Conservation (phyloP, 768 basidiomycete genomes). For the Roridomyces roridus region DNA sequence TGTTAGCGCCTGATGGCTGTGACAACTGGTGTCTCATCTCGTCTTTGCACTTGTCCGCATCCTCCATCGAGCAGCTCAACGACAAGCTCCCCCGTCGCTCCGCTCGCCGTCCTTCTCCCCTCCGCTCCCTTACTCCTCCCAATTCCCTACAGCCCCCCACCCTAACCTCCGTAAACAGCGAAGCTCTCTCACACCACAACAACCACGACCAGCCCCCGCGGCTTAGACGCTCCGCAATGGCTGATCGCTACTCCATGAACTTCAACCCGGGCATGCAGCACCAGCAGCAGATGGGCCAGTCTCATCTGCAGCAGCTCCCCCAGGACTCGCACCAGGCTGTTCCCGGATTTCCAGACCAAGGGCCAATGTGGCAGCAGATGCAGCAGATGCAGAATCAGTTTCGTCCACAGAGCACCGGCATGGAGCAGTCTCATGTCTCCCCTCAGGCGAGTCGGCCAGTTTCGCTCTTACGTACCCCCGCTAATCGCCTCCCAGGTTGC, state of each 20-base stretch:
- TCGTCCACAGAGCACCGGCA: slow-evolving; percentile 48
- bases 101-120: slow-evolving; percentile 30
- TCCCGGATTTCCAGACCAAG: slow-evolving; percentile 56
- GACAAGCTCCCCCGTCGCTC: slow-evolving; percentile 34
- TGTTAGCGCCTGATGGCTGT: not conserved
- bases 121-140: slow-evolving; percentile 29
- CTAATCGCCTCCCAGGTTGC: slow-evolving; percentile 45
- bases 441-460: slow-evolving; percentile 52
- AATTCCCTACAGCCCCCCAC: slow-evolving; percentile 30
- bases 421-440: slow-evolving; percentile 44
- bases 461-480: slow-evolving; percentile 25
- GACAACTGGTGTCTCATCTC: slow-evolving; percentile 43
- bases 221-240: slow-evolving; percentile 53
- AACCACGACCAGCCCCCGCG: slow-evolving; percentile 24
- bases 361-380: slow-evolving; percentile 65
- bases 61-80: slow-evolving; percentile 58
- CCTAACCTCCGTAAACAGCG: slow-evolving; percentile 23
- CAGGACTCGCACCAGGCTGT: slow-evolving; percentile 46
- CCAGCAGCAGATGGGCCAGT: slow-evolving; percentile 45
- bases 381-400: slow-evolving; percentile 52
- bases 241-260: slow-evolving; percentile 69
- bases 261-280: slow-evolving; percentile 54
- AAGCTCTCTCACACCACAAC: slow-evolving; percentile 32
- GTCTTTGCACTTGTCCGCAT: slow-evolving; percentile 50
- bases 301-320: slow-evolving; percentile 50